Evolutionary conservation across 805 yeast genomes (phyloP), one percentile per base, ranked within the genome.

Genomic region (Brettanomyces custersianus): DNA sequence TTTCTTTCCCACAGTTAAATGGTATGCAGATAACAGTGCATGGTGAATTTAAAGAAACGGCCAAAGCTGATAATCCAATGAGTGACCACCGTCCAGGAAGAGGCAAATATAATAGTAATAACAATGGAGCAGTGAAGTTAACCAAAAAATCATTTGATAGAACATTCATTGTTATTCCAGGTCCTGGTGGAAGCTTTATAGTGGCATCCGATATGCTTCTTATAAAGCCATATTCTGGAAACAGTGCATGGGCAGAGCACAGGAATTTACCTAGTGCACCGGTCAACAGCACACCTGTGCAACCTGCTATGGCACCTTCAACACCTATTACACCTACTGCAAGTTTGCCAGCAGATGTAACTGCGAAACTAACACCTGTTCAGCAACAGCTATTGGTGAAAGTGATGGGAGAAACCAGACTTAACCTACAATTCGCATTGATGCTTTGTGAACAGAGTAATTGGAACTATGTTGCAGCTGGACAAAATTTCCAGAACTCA

Each of bases 381-480:
- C 94, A 82, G 53, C 75, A 79, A 43, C 79, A 77, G 38, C 56
- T 85, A 4, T 66, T 84, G 13, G 68, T 71, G 17, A 79, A 72
- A 48, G 60, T 90, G 18, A 73, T 80, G 59, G 55, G 69, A 20
- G 84, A 80, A 43, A 88, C 96, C 0, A 74, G 77, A 33, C 64
- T 88, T 46, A 87, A 72, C 45, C 65, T 82, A n/a, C 82, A 83
- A 48, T 88, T 77, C 55, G 83, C 90, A 0, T 61, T 77, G 20
- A 74, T 88, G 82, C 68, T 92, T 27, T 80, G 87, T 39, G 87
- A 86, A 54, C 95, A 87, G 56, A 85, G 95, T 49, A 70, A 73
- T 37, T 88, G 94, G 88, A 80, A 83, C 55, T 78, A 74, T 46
- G 76, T 73, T 20, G 68, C 63, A 36, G 88, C 95, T 20, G 62